Conservation (phyloP, 345 rosid species). For the Citrus sinensis region DVS_A1.0 CM039164.1:15471001-15471500, state of each 20-base stretch:
- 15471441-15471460: conserved; percentile 95
- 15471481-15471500: conserved; percentile 75
- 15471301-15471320: conserved; percentile 85
- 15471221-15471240: conserved; percentile 89
- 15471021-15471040: conserved; percentile 80
- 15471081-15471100: conserved; percentile 91
- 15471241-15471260: conserved; percentile 82
- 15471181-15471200: conserved; percentile 81
- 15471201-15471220: conserved; percentile 87
- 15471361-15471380: conserved; percentile 93
- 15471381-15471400: conserved; percentile 90
- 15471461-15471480: conserved; percentile 72
- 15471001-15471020: conserved; percentile 83
- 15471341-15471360: conserved; percentile 84
- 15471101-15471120: conserved; percentile 92
- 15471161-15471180: conserved; percentile 93
- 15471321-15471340: conserved; percentile 86
- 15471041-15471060: conserved; percentile 74
- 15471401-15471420: conserved; percentile 77
- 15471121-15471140: conserved; percentile 82
- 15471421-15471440: conserved; percentile 88
- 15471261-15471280: conserved; percentile 85
- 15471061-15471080: conserved; percentile 82
- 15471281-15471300: conserved; percentile 87
- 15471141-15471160: conserved; percentile 80